Conservation (phyloP, 2,329 filamentous ascomycete genomes). For the Sphaerostilbella broomeana region DNA sequence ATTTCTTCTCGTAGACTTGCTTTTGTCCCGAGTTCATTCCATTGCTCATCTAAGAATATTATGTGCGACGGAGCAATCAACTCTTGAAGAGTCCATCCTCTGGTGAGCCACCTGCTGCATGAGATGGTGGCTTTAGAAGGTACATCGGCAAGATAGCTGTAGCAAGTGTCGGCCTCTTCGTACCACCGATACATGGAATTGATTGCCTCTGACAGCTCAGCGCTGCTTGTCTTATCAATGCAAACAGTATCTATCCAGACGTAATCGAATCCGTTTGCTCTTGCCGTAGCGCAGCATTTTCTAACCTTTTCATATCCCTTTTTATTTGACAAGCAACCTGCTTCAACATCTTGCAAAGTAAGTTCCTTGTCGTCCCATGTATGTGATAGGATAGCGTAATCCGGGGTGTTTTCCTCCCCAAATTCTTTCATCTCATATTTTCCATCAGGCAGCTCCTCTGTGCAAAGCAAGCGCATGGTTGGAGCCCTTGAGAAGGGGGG, state of each 20-base stretch:
- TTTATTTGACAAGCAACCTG: neutral
- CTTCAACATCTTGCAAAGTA: constrained; percentile 1
- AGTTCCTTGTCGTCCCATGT: constrained; percentile 4
- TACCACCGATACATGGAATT: constrained; percentile 8
- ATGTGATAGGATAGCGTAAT: constrained; percentile 6
- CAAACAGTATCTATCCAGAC: constrained; percentile 4
- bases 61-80: constrained; percentile 2
- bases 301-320: constrained; percentile 1
- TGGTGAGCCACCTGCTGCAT: constrained; percentile 3
- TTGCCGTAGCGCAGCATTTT: constrained; percentile 4
- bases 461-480: constrained; percentile 2
- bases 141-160: constrained; percentile 3
- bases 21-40: constrained; percentile 3
- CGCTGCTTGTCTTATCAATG: constrained; percentile 8
- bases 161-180: neutral
- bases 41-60: neutral
- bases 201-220: too few relatives aligned
- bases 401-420: neutral
- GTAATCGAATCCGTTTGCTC: constrained; percentile 2
- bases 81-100: constrained; percentile 4
- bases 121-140: neutral
- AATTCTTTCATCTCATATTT: constrained; percentile 1
- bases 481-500: too few relatives aligned
- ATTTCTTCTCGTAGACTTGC: constrained; percentile 3
- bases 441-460: neutral